Base-by-base conservation (phyloP, 1,284 basidiomycete species). In the Marasmius tenuissimus region DNA sequence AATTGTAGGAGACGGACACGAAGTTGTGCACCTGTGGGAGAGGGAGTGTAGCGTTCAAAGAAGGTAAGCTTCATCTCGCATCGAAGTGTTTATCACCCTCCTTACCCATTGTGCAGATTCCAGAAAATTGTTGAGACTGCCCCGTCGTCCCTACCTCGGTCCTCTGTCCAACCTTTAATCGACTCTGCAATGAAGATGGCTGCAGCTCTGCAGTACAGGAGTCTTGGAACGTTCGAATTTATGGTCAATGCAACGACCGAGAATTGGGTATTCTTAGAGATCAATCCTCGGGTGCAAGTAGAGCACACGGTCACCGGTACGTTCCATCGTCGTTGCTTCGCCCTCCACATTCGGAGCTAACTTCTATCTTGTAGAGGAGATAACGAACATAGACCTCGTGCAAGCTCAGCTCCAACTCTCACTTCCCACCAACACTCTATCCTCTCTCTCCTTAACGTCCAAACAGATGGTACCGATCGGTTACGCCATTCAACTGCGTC, bases 261-360 rank as follows among this genome's bases (percentile, higher is more conserved):
- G 11, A 62, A 73, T 51, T 77, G 74, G 75, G 69, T 74, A 11
- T 77, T 76, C 52, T 66, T 77, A 35, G 75, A 75, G 57, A 73
- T 74, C n/a, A 76, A 76, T 60, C 74, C 75, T n/a, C 69, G 75
- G 52, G 69, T 77, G 3, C 76, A 77, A 59, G 76, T 77, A 12
- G 75, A 77, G 60, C 77, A 79, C 58, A 79, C 78, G 4, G 65
- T 79, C 40, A 77, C 78, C 33, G 77, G 77, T 77, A 61, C 49
- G 63, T 54, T 47, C 34, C 20, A n/a, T 38, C 14, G 33, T 6
- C 34, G 33, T 34, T n/a, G 22, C 22, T 12, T n/a, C n/a, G n/a
- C 35, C 34, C 22, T n/a, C 14, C 16, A 20, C 16, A 10, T 22
- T 57, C 35, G 16, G n/a, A 50, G 14, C 40, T 59, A 8, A 53